Base-by-base conservation (phyloP, 1,139 yeast species). In the Geotrichum fermentans region DNA sequence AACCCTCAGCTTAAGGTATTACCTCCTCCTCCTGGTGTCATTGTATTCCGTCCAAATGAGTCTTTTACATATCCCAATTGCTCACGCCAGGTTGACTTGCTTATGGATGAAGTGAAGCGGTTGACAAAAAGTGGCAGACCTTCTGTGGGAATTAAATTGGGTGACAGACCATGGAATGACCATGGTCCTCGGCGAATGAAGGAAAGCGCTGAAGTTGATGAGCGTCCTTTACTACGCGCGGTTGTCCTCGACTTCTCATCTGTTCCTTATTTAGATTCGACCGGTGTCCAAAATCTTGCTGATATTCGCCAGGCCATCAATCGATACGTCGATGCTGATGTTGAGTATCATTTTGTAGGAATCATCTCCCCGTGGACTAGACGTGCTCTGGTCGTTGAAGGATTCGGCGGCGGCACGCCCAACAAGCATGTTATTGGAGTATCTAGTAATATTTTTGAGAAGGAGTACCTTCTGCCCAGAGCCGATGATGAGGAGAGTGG, bases 121-220 rank as follows among this genome's bases (percentile, higher is more conserved):
- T 52, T 65, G 14, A 87, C 96, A 1, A 74, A 75, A 58, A 73
- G 73, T 47, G 69, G 77, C 21, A 66, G 70, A 47, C 65, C 66
- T 38, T 68, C 64, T 44, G 63, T 70, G 17, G 36, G 26, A 8
- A 16, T 42, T 21, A 60, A 56, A 45, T 74, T 79, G 37, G 85
- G 88, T 24, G 85, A 84, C 46, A 77, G 92, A 56, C 90, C 95
- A 18, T 90, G 97, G 96, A 89, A 89, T 63, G 94, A 88, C 60
- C 90, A 89, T 22, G 95, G 95, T 56, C 85, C 84, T 32, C 62
- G 68, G 49, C 57, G 65, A 39, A 56, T 58, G 32, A 52, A 43
- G 32, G 48, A 18, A 50, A 52, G 32, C 30, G 52, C 49, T 5
- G 56, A 54, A 18, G 66, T 61, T 21, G 87, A 82, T 58, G 59